Evolutionary conservation across 331 rosid species (phyloP).

Genomic region (Malus hybrid): DNA sequence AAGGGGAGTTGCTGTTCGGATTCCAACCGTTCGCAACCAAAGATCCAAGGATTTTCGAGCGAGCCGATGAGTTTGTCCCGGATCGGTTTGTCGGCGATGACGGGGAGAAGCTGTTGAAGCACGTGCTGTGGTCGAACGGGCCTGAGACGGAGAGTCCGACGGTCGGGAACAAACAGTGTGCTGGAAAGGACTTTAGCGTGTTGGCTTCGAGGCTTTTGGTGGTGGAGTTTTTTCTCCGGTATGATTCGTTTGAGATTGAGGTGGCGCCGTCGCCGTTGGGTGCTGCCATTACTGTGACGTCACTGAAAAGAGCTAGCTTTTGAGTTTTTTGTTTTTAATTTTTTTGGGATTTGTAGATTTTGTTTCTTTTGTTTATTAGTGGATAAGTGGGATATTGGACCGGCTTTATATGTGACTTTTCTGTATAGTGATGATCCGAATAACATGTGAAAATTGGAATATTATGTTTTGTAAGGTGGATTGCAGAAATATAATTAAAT

Average conservation of each 20-base stretch:
- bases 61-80: constrained; percentile 54
- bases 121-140: constrained; percentile 94
- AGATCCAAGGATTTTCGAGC: constrained; percentile 66
- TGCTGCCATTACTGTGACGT: constrained; percentile 50
- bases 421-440: neutral
- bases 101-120: constrained; percentile 62
- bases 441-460: neutral
- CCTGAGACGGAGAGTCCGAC: constrained; percentile 56
- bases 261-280: constrained; percentile 43
- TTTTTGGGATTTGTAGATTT: neutral
- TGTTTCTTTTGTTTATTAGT: neutral
- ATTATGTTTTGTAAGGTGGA: neutral
- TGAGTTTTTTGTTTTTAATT: neutral
- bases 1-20: constrained; percentile 80
- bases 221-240: constrained; percentile 72
- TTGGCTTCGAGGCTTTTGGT: constrained; percentile 56
- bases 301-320: constrained; percentile 60
- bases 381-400: neutral
- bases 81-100: constrained; percentile 72
- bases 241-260: constrained; percentile 63
- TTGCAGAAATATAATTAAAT: neutral
- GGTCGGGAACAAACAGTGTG: constrained; percentile 66
- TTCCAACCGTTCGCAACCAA: constrained; percentile 88
- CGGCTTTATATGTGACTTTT: neutral
- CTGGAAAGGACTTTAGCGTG: constrained; percentile 68